Percentiles rank a stretch among this genome's conserved stretches.
These are phyloP conservation scores for Penicillium sp. DNA, from an alignment of 2,329 filamentous ascomycete species.

Conservation along the genomic window DNA sequence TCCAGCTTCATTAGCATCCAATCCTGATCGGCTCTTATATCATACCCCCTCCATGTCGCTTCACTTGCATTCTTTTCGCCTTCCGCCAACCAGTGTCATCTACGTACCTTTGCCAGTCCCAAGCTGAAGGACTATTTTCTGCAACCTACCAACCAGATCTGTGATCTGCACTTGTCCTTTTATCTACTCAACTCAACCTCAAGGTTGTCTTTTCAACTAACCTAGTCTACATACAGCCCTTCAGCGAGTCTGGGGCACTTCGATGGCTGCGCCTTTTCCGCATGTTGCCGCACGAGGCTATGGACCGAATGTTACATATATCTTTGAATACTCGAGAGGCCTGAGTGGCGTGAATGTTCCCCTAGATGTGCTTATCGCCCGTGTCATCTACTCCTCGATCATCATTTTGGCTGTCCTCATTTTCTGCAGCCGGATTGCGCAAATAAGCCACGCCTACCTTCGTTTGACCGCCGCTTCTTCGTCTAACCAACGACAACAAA, in stretches of 20 bases:
- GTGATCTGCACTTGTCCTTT: neutral
- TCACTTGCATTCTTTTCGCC: neutral
- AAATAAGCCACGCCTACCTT: constrained; percentile 47
- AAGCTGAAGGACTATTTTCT: neutral
- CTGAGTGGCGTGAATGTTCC: constrained; percentile 41
- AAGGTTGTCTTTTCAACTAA: neutral
- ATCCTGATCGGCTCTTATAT: neutral
- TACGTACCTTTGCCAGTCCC: neutral
- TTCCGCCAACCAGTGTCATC: neutral
- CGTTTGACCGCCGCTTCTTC: constrained; percentile 44
- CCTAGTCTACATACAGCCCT: constrained; percentile 1
- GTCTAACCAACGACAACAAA: constrained; percentile 40
- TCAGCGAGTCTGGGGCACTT: constrained; percentile 13
- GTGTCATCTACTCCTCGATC: constrained; percentile 41
- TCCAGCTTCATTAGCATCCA: neutral
- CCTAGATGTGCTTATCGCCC: constrained; percentile 40
- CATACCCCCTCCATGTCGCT: neutral
- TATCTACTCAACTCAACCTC: neutral
- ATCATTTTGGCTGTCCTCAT: constrained; percentile 37
- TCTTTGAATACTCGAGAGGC: constrained; percentile 43
- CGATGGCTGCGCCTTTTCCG: constrained; percentile 30
- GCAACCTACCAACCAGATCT: neutral
- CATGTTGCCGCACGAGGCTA: constrained; percentile 28
- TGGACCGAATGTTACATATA: constrained; percentile 40
- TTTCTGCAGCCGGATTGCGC: constrained; percentile 42